phyloP scores from a whole-genome alignment of 169 alveolate species.

The Toxoplasma gondii region DNA sequence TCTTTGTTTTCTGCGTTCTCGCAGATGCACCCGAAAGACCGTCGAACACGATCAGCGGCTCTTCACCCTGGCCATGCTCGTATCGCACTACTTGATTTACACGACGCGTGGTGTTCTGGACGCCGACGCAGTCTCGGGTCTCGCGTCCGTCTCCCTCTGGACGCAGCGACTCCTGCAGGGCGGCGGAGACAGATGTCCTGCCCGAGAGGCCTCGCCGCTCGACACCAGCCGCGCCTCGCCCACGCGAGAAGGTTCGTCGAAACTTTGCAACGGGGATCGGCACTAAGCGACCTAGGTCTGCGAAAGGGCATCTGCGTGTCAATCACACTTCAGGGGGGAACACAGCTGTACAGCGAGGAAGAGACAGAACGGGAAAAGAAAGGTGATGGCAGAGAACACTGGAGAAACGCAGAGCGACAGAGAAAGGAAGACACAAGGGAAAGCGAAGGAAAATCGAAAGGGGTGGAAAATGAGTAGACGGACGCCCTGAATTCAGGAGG shows the following conservation, averaged over 20 bases:
- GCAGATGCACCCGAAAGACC: slow-evolving; percentile 63
- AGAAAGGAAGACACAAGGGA: too few species aligned
- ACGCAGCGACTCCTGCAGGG: slow-evolving; percentile 47
- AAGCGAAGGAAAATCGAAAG: too few species aligned
- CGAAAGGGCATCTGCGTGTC: too few species aligned
- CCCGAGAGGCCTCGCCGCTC: not conserved
- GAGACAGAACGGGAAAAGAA: too few species aligned
- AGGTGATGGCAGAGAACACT: too few species aligned
- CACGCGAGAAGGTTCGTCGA: not conserved
- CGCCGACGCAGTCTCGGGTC: slow-evolving; percentile 59
- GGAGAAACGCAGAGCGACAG: too few species aligned
- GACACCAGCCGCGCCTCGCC: not conserved
- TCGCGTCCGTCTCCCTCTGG: slow-evolving; percentile 68
- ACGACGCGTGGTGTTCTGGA: slow-evolving; percentile 62
- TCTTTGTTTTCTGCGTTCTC: not conserved
- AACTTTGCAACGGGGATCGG: not conserved
- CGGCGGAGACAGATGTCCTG: not conserved
- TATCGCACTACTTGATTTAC: slow-evolving; percentile 61
- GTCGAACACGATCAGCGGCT: slow-evolving; percentile 68
- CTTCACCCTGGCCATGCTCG: slow-evolving; percentile 64
- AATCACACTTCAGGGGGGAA: too few species aligned
- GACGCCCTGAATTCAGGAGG: too few species aligned
- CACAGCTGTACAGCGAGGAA: too few species aligned
- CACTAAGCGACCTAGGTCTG: not conserved
- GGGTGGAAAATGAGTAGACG: too few species aligned